Evolutionary conservation across 352 stramenopile genomes (phyloP), one percentile per base, ranked within the genome.

Genomic region (Peronosclerospora sorghi): DNA sequence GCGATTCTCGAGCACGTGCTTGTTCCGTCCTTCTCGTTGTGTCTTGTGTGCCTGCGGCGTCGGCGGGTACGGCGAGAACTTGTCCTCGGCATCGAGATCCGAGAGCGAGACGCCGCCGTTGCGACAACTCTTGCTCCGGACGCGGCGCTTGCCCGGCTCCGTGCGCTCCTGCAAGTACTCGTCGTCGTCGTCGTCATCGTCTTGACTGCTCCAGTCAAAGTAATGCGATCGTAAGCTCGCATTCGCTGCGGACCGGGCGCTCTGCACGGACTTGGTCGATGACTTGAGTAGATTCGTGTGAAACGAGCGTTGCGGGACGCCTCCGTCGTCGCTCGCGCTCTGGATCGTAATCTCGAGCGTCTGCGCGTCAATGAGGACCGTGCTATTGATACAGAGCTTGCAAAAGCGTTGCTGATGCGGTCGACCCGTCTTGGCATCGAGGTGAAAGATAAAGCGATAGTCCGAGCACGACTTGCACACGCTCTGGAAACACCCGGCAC

Each of bases 401-500:
- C 66, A 77, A 42, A 77, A 77, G 4, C 61, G 61, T 6, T 69
- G 56, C 24, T 56, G 58, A 17, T 67, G 56, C 13, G 60, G 56
- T 6, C 59, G 48, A 0, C 54, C 57, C n/a, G 41, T 62, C 28
- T 60, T 67, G 30, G 54, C 52, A 40, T 75, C 59, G 20, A 73
- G 43, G 45, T 68, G 52, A 36, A 74, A 77, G 17, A 77, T 45
- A 26, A 61, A 69, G 21, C 65, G 56, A 35, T 69, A 70, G 23
- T 66, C 56, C 20, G 54, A 77, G 41, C 66, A 77, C 19, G 56
- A 54, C 35, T 60, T 67, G 48, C 66, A 77, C 5, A 69, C 66
- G 19, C 65, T 69, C 45, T 77, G 60, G 17, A 63, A 65, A 35
- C 63, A 73, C 20, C 56, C 63, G 14, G 59, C 60, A 43, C 63